A percentile compares a stretch with the other conserved stretches of the same genome.
phyloP scores from a whole-genome alignment of 1,139 yeast species.

The Petasospora rhodanensis region DNA sequence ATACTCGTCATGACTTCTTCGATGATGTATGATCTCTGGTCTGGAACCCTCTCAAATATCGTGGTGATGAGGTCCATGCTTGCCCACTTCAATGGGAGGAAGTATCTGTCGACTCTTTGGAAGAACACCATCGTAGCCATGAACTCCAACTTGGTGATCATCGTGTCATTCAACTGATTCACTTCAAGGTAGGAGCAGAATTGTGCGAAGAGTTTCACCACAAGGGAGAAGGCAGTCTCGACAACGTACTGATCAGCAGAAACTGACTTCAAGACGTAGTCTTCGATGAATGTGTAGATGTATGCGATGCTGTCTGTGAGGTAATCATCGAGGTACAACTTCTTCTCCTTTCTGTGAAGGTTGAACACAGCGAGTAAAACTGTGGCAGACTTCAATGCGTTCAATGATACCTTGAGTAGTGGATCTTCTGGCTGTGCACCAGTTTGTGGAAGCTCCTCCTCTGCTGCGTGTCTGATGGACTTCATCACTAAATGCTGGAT shows the following conservation, averaged over 20 bases:
- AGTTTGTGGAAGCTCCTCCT: slow-evolving; percentile 19
- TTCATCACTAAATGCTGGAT: slow-evolving; percentile 26
- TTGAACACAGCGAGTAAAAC: slow-evolving; percentile 40
- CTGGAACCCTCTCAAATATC: slow-evolving; percentile 41
- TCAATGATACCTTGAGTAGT: slow-evolving; percentile 17
- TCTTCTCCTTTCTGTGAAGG: slow-evolving; percentile 37
- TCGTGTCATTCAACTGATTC: slow-evolving; percentile 39
- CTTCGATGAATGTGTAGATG: slow-evolving; percentile 35
- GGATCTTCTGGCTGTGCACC: slow-evolving; percentile 1
- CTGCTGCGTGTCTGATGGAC: slow-evolving; percentile 24
- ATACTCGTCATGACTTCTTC: slow-evolving; percentile 55
- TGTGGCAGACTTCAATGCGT: slow-evolving; percentile 36
- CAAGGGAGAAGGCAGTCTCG: slow-evolving; percentile 9
- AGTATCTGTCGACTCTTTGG: slow-evolving; percentile 13
- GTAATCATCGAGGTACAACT: slow-evolving; percentile 42
- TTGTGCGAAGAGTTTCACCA: slow-evolving; percentile 19
- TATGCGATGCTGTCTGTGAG: slow-evolving; percentile 39
- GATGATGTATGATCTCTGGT: slow-evolving; percentile 55
- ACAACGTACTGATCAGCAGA: slow-evolving; percentile 2
- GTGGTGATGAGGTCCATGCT: slow-evolving; percentile 38
- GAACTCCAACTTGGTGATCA: slow-evolving; percentile 49
- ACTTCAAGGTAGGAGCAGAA: slow-evolving; percentile 16
- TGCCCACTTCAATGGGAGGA: slow-evolving; percentile 27
- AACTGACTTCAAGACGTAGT: slow-evolving; percentile 16
- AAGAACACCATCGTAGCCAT: slow-evolving; percentile 39